Evolutionary conservation across 345 rosid genomes (phyloP).

Genomic region (Eucalyptus curtisii): DNA sequence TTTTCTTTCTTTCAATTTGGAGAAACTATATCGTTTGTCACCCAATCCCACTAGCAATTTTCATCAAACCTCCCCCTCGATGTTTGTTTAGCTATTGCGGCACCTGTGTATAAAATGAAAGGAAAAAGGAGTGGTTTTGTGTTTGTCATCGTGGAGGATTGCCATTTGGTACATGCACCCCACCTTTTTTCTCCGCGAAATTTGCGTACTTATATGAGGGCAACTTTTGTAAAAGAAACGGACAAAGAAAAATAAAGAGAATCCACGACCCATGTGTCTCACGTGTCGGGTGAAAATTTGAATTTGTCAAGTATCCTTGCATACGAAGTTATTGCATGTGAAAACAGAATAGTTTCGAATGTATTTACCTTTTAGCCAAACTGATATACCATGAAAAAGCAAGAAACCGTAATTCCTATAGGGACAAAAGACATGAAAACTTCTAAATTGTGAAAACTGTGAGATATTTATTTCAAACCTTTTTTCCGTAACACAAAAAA

Average conservation of each 20-base stretch:
- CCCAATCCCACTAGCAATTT: neutral
- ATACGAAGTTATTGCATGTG: neutral
- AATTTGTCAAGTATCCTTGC: neutral
- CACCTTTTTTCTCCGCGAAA: neutral
- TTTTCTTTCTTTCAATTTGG: too few relatives aligned
- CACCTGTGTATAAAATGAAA: neutral
- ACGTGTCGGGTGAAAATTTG: neutral
- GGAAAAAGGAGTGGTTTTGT: neutral
- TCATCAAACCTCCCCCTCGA: neutral
- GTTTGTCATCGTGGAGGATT: neutral
- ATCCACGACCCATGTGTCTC: neutral
- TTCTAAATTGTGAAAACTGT: accelerated
- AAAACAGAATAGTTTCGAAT: neutral
- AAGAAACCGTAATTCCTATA: neutral
- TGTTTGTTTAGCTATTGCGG: neutral
- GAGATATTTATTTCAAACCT: too few relatives aligned
- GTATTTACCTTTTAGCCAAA: neutral
- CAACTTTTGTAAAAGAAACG: neutral
- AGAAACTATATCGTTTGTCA: neutral
- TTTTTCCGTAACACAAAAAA: too few relatives aligned
- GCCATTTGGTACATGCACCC: neutral
- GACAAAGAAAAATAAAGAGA: neutral
- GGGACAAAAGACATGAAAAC: neutral
- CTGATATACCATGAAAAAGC: neutral
- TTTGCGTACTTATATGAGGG: neutral